Percentiles rank a stretch among this genome's conserved stretches.
phyloP scores from a whole-genome alignment of 2,329 filamentous ascomycete species.

The Colletotrichum tamarilloi region DNA sequence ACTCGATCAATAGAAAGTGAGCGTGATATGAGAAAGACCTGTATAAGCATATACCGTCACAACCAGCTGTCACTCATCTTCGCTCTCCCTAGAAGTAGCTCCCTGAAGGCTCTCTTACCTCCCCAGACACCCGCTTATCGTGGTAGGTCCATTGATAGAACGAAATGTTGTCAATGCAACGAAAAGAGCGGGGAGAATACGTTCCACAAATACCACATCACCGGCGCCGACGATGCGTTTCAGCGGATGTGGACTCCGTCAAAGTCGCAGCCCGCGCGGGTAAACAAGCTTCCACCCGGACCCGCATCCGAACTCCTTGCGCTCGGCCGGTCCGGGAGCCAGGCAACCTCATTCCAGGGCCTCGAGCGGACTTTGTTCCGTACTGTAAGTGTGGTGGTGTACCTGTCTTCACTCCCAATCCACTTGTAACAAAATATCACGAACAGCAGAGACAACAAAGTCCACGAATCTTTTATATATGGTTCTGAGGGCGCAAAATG shows the following conservation, averaged over 20 bases:
- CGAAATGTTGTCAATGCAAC: neutral
- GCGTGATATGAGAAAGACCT: too few relatives aligned
- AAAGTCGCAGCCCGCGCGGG: neutral
- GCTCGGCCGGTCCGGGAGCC: slow-evolving; percentile 27
- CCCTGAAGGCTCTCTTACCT: too few relatives aligned
- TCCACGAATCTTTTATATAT: slow-evolving; percentile 25
- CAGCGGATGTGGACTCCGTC: neutral
- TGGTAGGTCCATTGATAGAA: neutral
- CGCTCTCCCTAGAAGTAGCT: too few relatives aligned
- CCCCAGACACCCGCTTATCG: too few relatives aligned
- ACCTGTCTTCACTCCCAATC: neutral
- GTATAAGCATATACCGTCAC: too few relatives aligned
- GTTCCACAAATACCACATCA: neutral
- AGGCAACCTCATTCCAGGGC: neutral
- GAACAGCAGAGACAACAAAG: neutral
- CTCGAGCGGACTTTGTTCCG: slow-evolving; percentile 9
- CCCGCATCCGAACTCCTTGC: slow-evolving; percentile 2
- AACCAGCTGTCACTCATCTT: too few relatives aligned
- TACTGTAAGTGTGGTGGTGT: neutral
- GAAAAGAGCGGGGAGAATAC: neutral
- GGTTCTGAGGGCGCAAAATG: slow-evolving; percentile 10
- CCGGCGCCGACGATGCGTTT: neutral
- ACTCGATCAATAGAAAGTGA: too few relatives aligned
- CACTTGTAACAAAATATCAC: neutral
- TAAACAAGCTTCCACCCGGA: neutral